Base-by-base conservation (phyloP, 495 filamentous ascomycete genomes). In the Chaetomium cochliodes region DNA sequence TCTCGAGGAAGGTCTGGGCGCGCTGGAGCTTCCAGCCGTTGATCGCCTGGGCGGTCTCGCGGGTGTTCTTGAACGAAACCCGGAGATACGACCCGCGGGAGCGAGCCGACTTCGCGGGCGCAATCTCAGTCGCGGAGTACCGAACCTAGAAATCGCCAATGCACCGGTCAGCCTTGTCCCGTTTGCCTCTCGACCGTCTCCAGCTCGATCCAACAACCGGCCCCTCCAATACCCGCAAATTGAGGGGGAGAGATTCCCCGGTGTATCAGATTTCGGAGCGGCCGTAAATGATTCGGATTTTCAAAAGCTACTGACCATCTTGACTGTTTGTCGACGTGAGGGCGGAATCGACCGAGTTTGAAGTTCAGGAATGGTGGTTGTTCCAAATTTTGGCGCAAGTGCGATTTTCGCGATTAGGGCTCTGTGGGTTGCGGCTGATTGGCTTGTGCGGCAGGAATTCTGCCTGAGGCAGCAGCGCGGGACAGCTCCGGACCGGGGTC, bases 31-130 rank as follows among this genome's bases (percentile, higher is more conserved):
- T 98, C 94, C 93, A 97, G 81, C 94, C 93, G 81, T 92, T 97
- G 88, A 98, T 92, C 67, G 93, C 92, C 84, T 97, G 93, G 63
- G 94, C 96, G 69, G 94, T 97, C 85, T 99, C 96, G 77, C 93
- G 91, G 80, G 94, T 97, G 88, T 98, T 98, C 88, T 98, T 98
- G 90, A 96, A 97, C 72, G 90, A 94, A 76, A 97, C 92, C 74
- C 94, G 93, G 70, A 99, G 91, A 87, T 98, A 98, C 78, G 93
- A 90, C 79, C 96, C 96, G 80, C 93, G 92, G 75, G 93, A 88
- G 82, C 92, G 92, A 79, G 94, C 96, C 80, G 91, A 96, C 86
- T 98, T 98, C 70, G 87, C 85, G 77, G 89, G 82, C 72, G 90
- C 82, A 79, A 96, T 92, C 76, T 91, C 84, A 74, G 88, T 91